Evolutionary conservation across 768 basidiomycete genomes (phyloP).

Genomic region (Pleurotus cornucopiae): DNA sequence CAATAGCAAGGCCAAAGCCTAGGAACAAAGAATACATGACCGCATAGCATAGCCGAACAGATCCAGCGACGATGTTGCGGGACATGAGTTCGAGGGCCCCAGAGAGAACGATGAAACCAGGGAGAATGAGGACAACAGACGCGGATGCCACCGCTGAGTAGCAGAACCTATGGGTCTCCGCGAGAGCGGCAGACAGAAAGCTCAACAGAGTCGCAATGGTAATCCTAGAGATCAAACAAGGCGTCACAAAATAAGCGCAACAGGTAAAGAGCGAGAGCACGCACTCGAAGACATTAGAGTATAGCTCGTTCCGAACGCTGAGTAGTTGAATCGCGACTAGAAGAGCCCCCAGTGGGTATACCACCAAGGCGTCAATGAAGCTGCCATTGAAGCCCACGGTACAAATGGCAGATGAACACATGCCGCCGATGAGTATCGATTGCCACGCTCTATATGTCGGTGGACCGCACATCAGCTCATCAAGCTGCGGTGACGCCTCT

Average conservation of each 20-base stretch:
- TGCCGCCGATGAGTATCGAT: constrained; percentile 66
- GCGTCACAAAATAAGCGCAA: neutral
- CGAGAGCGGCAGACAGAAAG: constrained; percentile 73
- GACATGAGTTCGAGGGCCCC: constrained; percentile 79
- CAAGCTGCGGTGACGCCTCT: constrained; percentile 66
- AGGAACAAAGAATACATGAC: constrained; percentile 76
- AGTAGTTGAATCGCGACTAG: constrained; percentile 71
- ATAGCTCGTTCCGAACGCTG: constrained; percentile 71
- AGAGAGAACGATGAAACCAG: constrained; percentile 67
- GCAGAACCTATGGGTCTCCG: constrained; percentile 66
- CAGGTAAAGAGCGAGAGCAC: constrained; percentile 15
- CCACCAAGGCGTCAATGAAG: constrained; percentile 71
- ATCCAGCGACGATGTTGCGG: constrained; percentile 79
- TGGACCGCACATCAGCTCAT: constrained; percentile 64
- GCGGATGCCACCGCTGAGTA: constrained; percentile 78
- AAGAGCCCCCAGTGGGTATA: constrained; percentile 72
- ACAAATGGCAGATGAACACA: constrained; percentile 75
- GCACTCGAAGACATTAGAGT: constrained; percentile 75
- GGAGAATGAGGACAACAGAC: constrained; percentile 77
- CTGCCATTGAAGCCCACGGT: constrained; percentile 69
- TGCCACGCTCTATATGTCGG: constrained; percentile 60
- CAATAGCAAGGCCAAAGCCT: constrained; percentile 81
- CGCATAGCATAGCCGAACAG: constrained; percentile 77
- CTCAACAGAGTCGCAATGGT: constrained; percentile 77
- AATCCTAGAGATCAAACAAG: constrained; percentile 45